Evolutionary conservation across 192 early-diverging fungal species (phyloP), one percentile per base, ranked within the genome.

Genomic region (Coemansia sp.): DNA sequence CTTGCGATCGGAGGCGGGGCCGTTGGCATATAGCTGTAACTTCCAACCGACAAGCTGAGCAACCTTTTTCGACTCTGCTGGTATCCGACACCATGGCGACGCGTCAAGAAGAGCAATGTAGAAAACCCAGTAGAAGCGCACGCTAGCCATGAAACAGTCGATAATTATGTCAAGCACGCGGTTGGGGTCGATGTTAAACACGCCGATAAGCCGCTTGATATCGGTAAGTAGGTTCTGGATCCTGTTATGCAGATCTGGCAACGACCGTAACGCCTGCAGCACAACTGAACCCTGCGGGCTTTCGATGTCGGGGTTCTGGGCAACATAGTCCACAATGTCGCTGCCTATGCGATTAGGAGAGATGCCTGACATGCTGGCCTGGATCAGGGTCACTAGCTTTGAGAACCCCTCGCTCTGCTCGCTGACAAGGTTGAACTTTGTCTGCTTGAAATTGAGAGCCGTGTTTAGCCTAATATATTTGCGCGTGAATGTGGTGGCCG

Each of bases 381-480:
- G 71, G 22, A 84, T 68, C 33, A 84, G 64, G 37, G 74, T 67
- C 33, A 78, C 64, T 2, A 84, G 73, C 64, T 84, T 84, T 11
- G 76, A 66, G 57, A 78, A 84, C 1, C 81, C 81, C 64, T 84
- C 81, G 61, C 66, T 72, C 67, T 84, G 76, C 60, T 84, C 81
- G 64, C 76, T 63, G 11, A 67, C 62, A 54, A 84, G 66, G 37
- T 84, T 84, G 51, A 72, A 84, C 73, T 84, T 84, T 70, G 75
- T 78, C 48, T 84, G 81, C 66, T 78, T 84, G 53, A 74, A 84
- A 57, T 75, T 69, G n/a, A 84, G 61, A 39, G 81, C 48, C 5
- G 81, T 84, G 32, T 78, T 78, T 20, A 84, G 67, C 28, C 80
- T 71, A 8, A 83, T 69, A 48, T 59, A 74, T 60, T 74, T 74